Evolutionary conservation across 148 eudicot species (phyloP), one percentile per base, ranked within the genome.

Genomic region (Camellia lanceoleosa): DNA sequence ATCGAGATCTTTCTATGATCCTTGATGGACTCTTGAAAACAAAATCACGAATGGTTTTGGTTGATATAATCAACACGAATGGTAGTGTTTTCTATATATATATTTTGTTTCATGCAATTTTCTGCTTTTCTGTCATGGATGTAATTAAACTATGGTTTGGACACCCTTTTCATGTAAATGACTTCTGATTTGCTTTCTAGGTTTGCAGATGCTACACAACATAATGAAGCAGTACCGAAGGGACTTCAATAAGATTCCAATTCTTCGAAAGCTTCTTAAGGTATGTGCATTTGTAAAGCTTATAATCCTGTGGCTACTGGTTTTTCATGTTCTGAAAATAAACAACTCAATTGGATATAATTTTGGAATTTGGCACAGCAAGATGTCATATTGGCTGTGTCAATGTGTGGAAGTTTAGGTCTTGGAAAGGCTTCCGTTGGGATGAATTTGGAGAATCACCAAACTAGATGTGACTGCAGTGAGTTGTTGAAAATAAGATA

Each of bases 171-270:
- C n/a, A 54, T 59, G 9, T 13, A 23, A 72, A 64, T 68, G 56
- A 61, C 74, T 46, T 47, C 61, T 59, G 44, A 70, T 78, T 73
- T 47, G 63, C 71, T 77, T 78, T 82, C 8, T 80, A 96, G 99
- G 99, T 84, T 84, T 92, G 90, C 99, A 96, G 84, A 93, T 96
- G 99, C 82, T 96, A 63, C 99, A 96, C 86, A 92, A 91, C 79
- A 92, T 96, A 87, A 81, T 96, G 92, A 96, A 96, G 88, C 87
- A 87, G 72, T 93, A 84, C 60, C 90, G 97, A 79, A 86, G 83
- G 77, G 92, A 91, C 80, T 93, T 89, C 77, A 90, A 85, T 63
- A 92, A 90, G 87, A 93, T 92, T 82, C 98, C 98, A 19, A 96
- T 96, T 55, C 87, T 93, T 49, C 89, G 99, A 61, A 96, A 96